These are phyloP conservation scores for Lojkania enalia DNA, from an alignment of 2,329 filamentous ascomycete genomes.

Conservation along the genomic window DNA sequence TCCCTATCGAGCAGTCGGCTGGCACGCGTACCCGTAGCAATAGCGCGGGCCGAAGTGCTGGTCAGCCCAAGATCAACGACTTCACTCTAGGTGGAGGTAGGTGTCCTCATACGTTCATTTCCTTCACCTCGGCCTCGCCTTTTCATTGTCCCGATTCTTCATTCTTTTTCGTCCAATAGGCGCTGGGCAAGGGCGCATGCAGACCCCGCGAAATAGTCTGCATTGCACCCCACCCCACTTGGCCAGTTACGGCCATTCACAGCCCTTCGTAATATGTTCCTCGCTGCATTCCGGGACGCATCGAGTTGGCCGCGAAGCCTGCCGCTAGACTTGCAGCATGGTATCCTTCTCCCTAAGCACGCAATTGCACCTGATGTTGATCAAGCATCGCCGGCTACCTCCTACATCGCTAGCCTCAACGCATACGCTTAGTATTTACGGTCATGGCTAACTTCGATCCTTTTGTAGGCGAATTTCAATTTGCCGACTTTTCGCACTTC, in stretches of 20 bases:
- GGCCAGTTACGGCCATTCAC: slow-evolving; percentile 29
- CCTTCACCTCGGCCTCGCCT: slow-evolving; percentile 13
- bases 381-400: slow-evolving; percentile 18
- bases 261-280: slow-evolving; percentile 4
- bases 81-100: slow-evolving; percentile 40
- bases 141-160: slow-evolving; percentile 15
- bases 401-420: slow-evolving; percentile 12
- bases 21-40: background rate
- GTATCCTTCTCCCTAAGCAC: slow-evolving; percentile 37
- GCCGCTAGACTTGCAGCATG: slow-evolving; percentile 19
- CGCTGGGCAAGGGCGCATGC: slow-evolving; percentile 21
- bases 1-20: slow-evolving; percentile 26
- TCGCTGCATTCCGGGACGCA: slow-evolving; percentile 8
- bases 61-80: slow-evolving; percentile 37
- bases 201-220: slow-evolving; percentile 27
- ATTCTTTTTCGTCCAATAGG: slow-evolving; percentile 30
- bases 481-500: slow-evolving; percentile 52
- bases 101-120: slow-evolving; percentile 18
- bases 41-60: background rate
- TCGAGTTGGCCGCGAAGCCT: slow-evolving; percentile 22
- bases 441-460: slow-evolving; percentile 43
- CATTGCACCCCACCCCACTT: slow-evolving; percentile 30
- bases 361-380: slow-evolving; percentile 35
- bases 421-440: background rate
- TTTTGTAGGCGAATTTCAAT: slow-evolving; percentile 49